These are phyloP conservation scores for Cryptococcus sp. DNA, from an alignment of 1,284 basidiomycete genomes.

Conservation along the genomic window DNA sequence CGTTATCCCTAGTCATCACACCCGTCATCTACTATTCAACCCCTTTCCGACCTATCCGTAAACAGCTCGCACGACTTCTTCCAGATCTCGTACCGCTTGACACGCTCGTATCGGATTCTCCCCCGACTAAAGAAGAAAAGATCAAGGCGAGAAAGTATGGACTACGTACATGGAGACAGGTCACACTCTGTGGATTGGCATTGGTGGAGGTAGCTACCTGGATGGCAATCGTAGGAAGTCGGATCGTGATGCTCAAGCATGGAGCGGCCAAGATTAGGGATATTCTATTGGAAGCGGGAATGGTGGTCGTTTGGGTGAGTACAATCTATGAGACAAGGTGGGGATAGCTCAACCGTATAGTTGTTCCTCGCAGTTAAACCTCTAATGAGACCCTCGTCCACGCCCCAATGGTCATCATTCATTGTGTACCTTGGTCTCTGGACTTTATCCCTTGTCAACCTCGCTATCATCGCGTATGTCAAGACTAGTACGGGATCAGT, in stretches of 20 bases:
- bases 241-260: too few relatives aligned
- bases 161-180: conserved; percentile 23
- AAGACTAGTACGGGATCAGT: conserved; percentile 14
- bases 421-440: conserved; percentile 28
- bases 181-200: conserved; percentile 22
- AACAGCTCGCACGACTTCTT: conserved; percentile 11
- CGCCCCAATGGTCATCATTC: conserved; percentile 34
- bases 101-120: conserved; percentile 22
- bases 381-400: conserved; percentile 28
- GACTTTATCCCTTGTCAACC: conserved; percentile 17
- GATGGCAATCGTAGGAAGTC: conserved; percentile 26
- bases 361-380: conserved; percentile 26
- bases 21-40: conserved; percentile 22
- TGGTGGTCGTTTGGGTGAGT: conserved; percentile 42
- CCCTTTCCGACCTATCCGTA: conserved; percentile 16
- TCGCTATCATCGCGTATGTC: conserved; percentile 26
- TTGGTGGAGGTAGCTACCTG: conserved; percentile 28
- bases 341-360: conserved; percentile 12
- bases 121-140: conserved; percentile 10
- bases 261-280: not conserved
- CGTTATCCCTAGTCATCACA: conserved; percentile 25
- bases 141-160: conserved; percentile 7
- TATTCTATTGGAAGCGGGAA: conserved; percentile 24
- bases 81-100: conserved; percentile 30
- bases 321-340: not conserved